These are phyloP conservation scores for Sporothrix globosa DNA, from an alignment of 2,329 filamentous ascomycete species.

Conservation along the genomic window DNA sequence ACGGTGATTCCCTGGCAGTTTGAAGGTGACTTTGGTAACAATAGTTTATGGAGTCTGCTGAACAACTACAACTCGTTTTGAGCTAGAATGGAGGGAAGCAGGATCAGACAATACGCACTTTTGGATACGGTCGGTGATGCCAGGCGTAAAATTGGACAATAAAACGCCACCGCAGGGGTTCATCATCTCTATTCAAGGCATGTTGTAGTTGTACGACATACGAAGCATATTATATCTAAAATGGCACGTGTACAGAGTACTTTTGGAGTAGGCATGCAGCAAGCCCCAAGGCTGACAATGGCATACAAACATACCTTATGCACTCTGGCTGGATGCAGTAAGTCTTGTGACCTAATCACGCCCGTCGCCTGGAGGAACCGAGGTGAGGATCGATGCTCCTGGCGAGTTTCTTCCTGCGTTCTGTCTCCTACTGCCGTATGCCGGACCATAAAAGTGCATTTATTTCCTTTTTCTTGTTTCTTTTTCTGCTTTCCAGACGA, in stretches of 20 bases:
- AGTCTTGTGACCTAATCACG: no score
- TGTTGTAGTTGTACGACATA: neutral
- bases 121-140: neutral
- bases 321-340: no score
- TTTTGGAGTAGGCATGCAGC: no score
- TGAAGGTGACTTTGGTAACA: slow-evolving; percentile 58
- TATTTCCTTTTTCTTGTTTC: neutral
- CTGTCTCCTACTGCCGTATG: neutral
- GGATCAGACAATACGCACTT: neutral
- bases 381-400: no score
- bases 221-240: no score
- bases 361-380: no score
- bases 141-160: neutral
- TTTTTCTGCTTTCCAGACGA: neutral
- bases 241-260: no score
- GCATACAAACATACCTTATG: no score
- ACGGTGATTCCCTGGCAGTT: slow-evolving; percentile 51
- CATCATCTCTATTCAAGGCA: neutral
- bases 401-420: neutral
- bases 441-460: neutral
- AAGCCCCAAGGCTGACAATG: no score
- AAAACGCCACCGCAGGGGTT: neutral
- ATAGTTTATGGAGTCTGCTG: slow-evolving; percentile 60
- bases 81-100: neutral
- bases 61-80: slow-evolving; percentile 51